These are phyloP conservation scores for Phytophthora sojae DNA, from an alignment of 352 stramenopile genomes.

Conservation along the genomic window DNA sequence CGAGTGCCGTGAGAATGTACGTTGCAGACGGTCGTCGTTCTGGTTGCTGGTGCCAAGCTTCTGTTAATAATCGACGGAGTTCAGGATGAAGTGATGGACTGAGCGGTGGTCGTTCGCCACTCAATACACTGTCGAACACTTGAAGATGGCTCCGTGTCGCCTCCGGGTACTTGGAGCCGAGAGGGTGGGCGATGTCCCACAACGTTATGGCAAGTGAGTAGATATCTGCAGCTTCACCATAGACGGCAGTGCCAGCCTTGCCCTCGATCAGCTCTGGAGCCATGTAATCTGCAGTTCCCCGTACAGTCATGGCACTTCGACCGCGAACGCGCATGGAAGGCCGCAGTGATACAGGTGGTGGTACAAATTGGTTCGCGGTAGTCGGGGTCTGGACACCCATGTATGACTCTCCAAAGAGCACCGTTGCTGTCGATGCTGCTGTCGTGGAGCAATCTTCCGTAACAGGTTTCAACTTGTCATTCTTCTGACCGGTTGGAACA, in stretches of 20 bases:
- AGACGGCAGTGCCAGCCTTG: constrained; percentile 70
- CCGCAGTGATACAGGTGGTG: constrained; percentile 23
- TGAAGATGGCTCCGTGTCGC: constrained; percentile 69
- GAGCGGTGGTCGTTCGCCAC: constrained; percentile 60
- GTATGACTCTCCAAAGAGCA: constrained; percentile 35
- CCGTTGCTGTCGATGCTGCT: constrained; percentile 21
- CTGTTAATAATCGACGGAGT: constrained; percentile 56
- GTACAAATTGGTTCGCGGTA: constrained; percentile 17
- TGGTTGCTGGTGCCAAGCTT: constrained; percentile 59
- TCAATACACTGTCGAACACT: constrained; percentile 75
- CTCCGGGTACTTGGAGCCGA: constrained; percentile 68
- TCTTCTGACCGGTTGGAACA: constrained; percentile 37
- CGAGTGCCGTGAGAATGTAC: constrained; percentile 54
- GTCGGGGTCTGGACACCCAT: constrained; percentile 29
- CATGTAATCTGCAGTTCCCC: constrained; percentile 85
- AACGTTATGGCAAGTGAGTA: constrained; percentile 81
- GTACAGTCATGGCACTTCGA: constrained; percentile 69
- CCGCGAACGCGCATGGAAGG: constrained; percentile 44
- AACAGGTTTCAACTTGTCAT: constrained; percentile 17
- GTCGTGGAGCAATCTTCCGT: constrained; percentile 23
- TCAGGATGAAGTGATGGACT: constrained; percentile 41
- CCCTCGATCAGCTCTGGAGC: constrained; percentile 80
- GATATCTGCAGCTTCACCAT: constrained; percentile 77
- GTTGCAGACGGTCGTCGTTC: constrained; percentile 61
- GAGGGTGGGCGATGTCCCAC: constrained; percentile 78